phyloP scores from a whole-genome alignment of 2,329 filamentous ascomycete species.

The Monosporascus sp. region DNA sequence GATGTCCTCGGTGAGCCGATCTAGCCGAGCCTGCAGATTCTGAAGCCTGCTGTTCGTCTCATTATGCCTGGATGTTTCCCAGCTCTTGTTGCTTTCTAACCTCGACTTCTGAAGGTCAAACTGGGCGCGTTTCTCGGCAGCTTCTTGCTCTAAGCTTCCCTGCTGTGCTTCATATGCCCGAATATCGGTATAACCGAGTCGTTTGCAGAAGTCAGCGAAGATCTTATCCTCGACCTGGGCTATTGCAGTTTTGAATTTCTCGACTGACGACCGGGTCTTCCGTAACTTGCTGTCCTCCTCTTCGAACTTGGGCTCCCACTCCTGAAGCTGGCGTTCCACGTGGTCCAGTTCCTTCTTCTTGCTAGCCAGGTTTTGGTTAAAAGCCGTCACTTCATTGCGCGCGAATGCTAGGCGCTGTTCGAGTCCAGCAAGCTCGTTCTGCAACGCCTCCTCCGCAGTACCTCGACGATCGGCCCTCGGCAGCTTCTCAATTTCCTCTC shows the following conservation, averaged over 20 bases:
- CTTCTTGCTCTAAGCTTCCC: constrained; percentile 86
- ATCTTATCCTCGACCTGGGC: constrained; percentile 81
- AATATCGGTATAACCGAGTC: constrained; percentile 82
- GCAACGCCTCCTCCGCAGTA: constrained; percentile 72
- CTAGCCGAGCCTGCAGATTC: constrained; percentile 59
- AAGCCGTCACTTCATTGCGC: constrained; percentile 69
- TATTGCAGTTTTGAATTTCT: constrained; percentile 58
- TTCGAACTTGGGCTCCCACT: constrained; percentile 71
- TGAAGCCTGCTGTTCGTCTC: constrained; percentile 65
- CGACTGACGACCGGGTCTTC: constrained; percentile 44
- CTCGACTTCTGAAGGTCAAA: constrained; percentile 81
- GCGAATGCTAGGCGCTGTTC: constrained; percentile 69
- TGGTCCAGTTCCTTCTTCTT: constrained; percentile 78
- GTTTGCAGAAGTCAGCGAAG: constrained; percentile 78
- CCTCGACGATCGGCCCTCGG: constrained; percentile 73
- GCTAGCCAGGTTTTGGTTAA: constrained; percentile 78
- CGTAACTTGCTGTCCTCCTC: constrained; percentile 67
- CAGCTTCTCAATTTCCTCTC: constrained; percentile 72
- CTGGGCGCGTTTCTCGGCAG: constrained; percentile 76
- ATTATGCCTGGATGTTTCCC: constrained; percentile 47
- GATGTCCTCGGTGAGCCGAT: constrained; percentile 64
- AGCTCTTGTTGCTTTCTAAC: constrained; percentile 57
- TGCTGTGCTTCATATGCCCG: constrained; percentile 92
- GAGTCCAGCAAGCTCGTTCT: constrained; percentile 72
- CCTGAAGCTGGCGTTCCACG: constrained; percentile 65